These are phyloP conservation scores for Neurospora sublineolata DNA, from an alignment of 495 filamentous ascomycete genomes.

Conservation along the genomic window DNA sequence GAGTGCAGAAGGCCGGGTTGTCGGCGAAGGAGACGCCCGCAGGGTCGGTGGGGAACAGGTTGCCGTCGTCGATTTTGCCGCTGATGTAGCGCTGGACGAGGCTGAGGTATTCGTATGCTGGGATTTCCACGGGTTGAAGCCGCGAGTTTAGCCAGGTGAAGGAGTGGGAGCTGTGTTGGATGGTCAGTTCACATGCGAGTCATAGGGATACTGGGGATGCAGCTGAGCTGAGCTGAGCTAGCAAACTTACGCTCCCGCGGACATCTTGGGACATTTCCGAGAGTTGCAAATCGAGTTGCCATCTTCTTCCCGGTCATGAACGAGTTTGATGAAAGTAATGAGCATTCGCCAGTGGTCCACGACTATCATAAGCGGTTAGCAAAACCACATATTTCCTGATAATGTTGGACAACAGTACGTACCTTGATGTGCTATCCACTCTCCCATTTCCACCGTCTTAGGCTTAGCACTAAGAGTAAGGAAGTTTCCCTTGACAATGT, in stretches of 20 bases:
- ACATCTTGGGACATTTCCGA: constrained; percentile 77
- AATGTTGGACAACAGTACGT: constrained; percentile 17
- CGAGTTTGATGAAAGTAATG: constrained; percentile 67
- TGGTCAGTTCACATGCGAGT: background rate
- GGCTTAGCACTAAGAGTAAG: constrained; percentile 86
- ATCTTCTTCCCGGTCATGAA: constrained; percentile 67
- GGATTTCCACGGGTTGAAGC: constrained; percentile 54
- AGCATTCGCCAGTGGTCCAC: constrained; percentile 83
- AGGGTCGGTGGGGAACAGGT: constrained; percentile 73
- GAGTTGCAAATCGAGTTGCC: constrained; percentile 71
- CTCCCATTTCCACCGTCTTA: constrained; percentile 81
- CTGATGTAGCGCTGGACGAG: constrained; percentile 92
- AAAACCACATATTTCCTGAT: background rate
- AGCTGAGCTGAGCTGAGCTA: background rate
- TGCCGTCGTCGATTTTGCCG: constrained; percentile 75
- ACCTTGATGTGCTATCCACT: constrained; percentile 95
- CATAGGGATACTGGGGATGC: background rate
- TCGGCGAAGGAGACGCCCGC: constrained; percentile 46
- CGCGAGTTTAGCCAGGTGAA: constrained; percentile 80
- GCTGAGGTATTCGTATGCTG: constrained; percentile 76
- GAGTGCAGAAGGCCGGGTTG: constrained; percentile 45
- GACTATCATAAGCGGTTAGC: constrained; percentile 37
- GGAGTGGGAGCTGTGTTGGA: constrained; percentile 55
- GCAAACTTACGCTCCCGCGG: constrained; percentile 67
- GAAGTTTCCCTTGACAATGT: constrained; percentile 93